Evolutionary conservation across 495 filamentous ascomycete genomes (phyloP).

Genomic region (Hyphodiscus hymeniophilus): DNA sequence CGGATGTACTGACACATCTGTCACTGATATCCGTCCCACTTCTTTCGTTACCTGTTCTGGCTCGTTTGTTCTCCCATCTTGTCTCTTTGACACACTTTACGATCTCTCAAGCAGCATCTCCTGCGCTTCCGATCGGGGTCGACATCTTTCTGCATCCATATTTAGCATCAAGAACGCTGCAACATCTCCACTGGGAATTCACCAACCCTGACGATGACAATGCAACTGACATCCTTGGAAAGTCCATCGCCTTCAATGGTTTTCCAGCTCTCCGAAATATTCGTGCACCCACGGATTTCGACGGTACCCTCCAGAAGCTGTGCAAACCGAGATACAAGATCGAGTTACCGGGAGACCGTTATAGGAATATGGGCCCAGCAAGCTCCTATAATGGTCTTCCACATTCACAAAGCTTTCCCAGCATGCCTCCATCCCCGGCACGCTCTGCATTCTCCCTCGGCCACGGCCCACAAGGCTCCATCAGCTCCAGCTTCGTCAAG

Average conservation of each 20-base stretch:
- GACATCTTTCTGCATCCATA: constrained; percentile 60
- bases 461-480: constrained; percentile 2
- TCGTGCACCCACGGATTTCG: constrained; percentile 65
- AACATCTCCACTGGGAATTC: constrained; percentile 78
- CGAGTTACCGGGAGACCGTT: constrained; percentile 21
- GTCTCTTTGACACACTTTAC: constrained; percentile 54
- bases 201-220: constrained; percentile 34
- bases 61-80: constrained; percentile 65
- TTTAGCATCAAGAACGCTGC: constrained; percentile 57
- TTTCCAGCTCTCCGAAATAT: constrained; percentile 64
- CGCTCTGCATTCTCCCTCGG: constrained; percentile 14
- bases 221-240: constrained; percentile 65
- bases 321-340: constrained; percentile 46
- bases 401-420: constrained; percentile 4
- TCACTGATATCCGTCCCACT: constrained; percentile 60
- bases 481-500: constrained; percentile 22
- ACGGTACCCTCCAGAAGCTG: constrained; percentile 62
- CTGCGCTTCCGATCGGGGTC: constrained; percentile 48
- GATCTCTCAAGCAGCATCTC: constrained; percentile 58
- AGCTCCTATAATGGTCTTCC: neutral
- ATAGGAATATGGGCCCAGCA: constrained; percentile 28
- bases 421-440: constrained; percentile 3
- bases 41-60: constrained; percentile 59
- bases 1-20: constrained; percentile 48
- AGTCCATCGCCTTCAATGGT: constrained; percentile 56